phyloP scores from a whole-genome alignment of 176 grass and related monocot species.

The Aegilops bicornis region DNA sequence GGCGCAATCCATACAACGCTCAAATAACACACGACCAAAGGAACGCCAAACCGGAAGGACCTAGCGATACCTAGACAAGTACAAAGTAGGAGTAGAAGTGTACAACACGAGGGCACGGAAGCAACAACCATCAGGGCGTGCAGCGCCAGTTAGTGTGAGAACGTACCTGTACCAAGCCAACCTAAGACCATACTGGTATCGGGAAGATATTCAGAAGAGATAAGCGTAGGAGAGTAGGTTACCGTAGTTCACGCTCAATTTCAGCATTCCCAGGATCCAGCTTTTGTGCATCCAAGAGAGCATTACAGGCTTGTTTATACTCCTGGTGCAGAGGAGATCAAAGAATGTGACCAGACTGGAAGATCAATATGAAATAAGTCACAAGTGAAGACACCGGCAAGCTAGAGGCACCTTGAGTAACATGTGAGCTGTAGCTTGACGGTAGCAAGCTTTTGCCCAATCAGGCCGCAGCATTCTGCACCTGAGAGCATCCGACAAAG shows the following conservation, averaged over 20 bases:
- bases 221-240: neutral
- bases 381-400: neutral
- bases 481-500: constrained; percentile 39
- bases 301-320: constrained; percentile 24
- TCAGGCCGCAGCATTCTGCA: constrained; percentile 35
- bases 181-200: neutral
- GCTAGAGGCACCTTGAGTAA: constrained; percentile 20
- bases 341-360: neutral
- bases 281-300: constrained; percentile 32
- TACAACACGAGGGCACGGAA: no score
- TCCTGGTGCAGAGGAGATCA: neutral
- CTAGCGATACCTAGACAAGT: no score
- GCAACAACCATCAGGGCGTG: no score
- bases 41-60: no score
- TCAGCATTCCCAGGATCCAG: constrained; percentile 34
- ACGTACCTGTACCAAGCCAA: neutral
- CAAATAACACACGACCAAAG: no score
- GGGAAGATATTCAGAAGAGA: neutral
- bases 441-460: constrained; percentile 36
- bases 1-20: no score
- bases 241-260: constrained; percentile 27
- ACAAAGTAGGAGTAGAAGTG: no score
- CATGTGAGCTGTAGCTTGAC: constrained; percentile 8
- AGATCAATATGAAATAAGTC: neutral
- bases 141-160: no score